Conservation (phyloP, 2,329 filamentous ascomycete genomes). For the Karstenula rhodostoma region DNA sequence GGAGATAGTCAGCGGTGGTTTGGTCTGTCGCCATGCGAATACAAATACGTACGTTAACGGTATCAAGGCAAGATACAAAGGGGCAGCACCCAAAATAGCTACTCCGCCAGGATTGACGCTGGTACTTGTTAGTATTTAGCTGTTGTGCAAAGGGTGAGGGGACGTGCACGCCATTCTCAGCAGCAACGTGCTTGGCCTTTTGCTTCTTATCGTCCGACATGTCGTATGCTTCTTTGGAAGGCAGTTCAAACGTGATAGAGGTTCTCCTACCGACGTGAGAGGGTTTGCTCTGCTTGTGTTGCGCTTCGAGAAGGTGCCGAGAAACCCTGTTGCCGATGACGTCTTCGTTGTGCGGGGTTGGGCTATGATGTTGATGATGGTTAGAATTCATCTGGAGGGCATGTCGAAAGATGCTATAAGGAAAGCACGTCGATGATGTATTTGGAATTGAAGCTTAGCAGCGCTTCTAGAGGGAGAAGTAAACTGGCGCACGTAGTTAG, state of each 20-base stretch:
- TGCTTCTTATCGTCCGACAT: conserved; percentile 1
- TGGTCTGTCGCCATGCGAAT: background rate
- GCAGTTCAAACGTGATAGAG: conserved; percentile 3
- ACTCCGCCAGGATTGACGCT: conserved; percentile 3
- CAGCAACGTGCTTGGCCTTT: background rate
- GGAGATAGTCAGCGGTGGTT: background rate
- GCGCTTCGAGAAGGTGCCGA: background rate
- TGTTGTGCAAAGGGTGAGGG: background rate
- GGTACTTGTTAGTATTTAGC: background rate
- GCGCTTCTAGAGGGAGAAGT: background rate
- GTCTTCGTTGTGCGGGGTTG: conserved; percentile 1
- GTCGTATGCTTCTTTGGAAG: conserved; percentile 5
- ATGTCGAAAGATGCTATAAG: background rate
- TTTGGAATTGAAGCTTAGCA: background rate
- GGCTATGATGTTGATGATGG: background rate
- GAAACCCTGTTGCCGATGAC: conserved; percentile 4
- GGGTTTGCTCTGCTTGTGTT: background rate
- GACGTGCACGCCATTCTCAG: conserved; percentile 4
- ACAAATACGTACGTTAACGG: conserved; percentile 1
- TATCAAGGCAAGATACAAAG: conserved; percentile 2
- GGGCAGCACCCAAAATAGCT: background rate
- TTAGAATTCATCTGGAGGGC: background rate
- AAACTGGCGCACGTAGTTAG: background rate
- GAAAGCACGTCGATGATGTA: background rate
- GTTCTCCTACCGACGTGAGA: background rate